Evolutionary conservation across 2,329 filamentous ascomycete species (phyloP).

Genomic region (Apiospora aurea): DNA sequence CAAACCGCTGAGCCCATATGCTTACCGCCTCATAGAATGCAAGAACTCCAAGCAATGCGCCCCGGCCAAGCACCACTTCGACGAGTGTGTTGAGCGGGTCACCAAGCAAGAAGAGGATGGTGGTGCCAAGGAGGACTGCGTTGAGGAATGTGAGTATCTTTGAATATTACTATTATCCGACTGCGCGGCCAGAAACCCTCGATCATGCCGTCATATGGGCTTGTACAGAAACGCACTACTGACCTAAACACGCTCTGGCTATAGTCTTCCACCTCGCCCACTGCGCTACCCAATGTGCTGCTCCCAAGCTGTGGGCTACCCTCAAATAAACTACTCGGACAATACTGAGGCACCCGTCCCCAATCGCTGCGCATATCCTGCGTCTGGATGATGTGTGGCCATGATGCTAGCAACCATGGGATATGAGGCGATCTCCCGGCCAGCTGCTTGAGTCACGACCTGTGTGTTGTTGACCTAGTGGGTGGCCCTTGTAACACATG

Average conservation of each 20-base stretch:
- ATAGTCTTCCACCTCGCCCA: slow-evolving; percentile 99
- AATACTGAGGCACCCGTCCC: slow-evolving; percentile 29
- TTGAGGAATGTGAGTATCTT: slow-evolving; percentile 90
- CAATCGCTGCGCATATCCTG: slow-evolving; percentile 31
- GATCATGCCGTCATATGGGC: background rate
- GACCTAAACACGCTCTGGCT: background rate
- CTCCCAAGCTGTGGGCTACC: slow-evolving; percentile 91
- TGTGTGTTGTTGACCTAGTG: slow-evolving; percentile 26
- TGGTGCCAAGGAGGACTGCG: slow-evolving; percentile 88
- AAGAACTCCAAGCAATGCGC: slow-evolving; percentile 84
- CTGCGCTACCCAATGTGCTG: slow-evolving; percentile 91
- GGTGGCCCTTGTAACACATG: slow-evolving; percentile 32
- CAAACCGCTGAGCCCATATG: background rate
- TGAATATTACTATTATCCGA: background rate
- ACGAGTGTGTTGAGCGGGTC: slow-evolving; percentile 97
- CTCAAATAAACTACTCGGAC: slow-evolving; percentile 74
- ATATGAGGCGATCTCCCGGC: slow-evolving; percentile 6
- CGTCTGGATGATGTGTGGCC: slow-evolving; percentile 34
- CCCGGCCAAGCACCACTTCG: slow-evolving; percentile 94
- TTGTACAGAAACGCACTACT: background rate
- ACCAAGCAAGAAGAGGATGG: slow-evolving; percentile 72
- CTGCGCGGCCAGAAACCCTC: background rate
- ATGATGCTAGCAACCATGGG: slow-evolving; percentile 28
- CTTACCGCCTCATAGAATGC: slow-evolving; percentile 72
- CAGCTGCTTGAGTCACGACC: slow-evolving; percentile 12